These are phyloP conservation scores for Scedosporium minutisporum DNA, from an alignment of 2,329 filamentous ascomycete genomes.

Conservation along the genomic window DNA sequence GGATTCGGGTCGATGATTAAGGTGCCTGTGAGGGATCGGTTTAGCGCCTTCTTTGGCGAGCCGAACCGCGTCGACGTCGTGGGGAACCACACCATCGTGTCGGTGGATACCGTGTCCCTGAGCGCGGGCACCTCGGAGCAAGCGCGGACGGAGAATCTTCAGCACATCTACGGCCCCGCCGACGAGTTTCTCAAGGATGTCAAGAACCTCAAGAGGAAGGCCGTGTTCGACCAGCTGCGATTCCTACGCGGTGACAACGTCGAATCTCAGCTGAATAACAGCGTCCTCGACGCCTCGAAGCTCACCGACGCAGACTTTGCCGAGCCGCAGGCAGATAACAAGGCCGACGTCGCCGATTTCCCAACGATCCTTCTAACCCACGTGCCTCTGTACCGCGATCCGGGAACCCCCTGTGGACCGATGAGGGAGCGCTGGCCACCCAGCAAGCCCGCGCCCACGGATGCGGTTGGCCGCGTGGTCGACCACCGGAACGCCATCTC, in stretches of 20 bases:
- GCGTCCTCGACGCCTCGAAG: slow-evolving; percentile 31
- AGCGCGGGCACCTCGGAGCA: slow-evolving; percentile 56
- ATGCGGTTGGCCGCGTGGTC: slow-evolving; percentile 10
- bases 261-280: slow-evolving; percentile 46
- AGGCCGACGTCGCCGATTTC: slow-evolving; percentile 43
- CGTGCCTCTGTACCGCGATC: slow-evolving; percentile 75
- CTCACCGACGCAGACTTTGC: slow-evolving; percentile 20
- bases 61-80: slow-evolving; percentile 85
- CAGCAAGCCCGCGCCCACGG: slow-evolving; percentile 41
- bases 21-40: slow-evolving; percentile 67
- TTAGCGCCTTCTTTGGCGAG: slow-evolving; percentile 81
- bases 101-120: slow-evolving; percentile 78
- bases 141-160: slow-evolving; percentile 40
- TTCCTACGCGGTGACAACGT: slow-evolving; percentile 51
- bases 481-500: slow-evolving; percentile 72
- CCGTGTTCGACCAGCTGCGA: slow-evolving; percentile 59
- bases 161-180: slow-evolving; percentile 63
- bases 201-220: slow-evolving; percentile 54
- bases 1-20: slow-evolving; percentile 85
- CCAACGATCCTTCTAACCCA: slow-evolving; percentile 86
- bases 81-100: slow-evolving; percentile 92
- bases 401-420: slow-evolving; percentile 80
- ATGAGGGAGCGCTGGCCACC: slow-evolving; percentile 77
- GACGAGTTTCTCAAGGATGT: slow-evolving; percentile 66
- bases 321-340: background rate